These are phyloP conservation scores for Pythium brachiatum DNA, from an alignment of 352 stramenopile genomes.

Conservation along the genomic window DNA sequence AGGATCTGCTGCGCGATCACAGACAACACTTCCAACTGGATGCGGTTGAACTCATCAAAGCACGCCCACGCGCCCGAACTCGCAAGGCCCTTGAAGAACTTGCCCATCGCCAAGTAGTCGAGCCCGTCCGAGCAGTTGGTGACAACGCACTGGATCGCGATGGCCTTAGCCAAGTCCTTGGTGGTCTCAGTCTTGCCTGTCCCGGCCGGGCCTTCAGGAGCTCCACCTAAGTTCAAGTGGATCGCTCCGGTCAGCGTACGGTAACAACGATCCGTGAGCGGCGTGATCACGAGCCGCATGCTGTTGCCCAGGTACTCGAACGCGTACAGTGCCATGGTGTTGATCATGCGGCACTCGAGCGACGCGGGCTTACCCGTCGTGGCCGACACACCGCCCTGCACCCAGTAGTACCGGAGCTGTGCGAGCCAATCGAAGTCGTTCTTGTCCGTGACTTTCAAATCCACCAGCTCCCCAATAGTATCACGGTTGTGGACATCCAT, in stretches of 20 bases:
- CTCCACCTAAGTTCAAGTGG: constrained; percentile 90
- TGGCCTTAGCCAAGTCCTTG: constrained; percentile 94
- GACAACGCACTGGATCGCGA: constrained; percentile 94
- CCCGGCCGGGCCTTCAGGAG: constrained; percentile 91
- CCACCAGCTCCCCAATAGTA: constrained; percentile 89
- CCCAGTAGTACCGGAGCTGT: constrained; percentile 93
- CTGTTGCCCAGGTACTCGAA: constrained; percentile 95
- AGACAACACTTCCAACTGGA: constrained; percentile 94
- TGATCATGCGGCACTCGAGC: constrained; percentile 91
- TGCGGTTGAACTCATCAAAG: constrained; percentile 96
- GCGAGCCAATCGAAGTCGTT: constrained; percentile 93
- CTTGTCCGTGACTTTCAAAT: constrained; percentile 71
- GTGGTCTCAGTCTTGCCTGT: constrained; percentile 95
- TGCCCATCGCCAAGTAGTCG: constrained; percentile 94
- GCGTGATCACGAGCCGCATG: constrained; percentile 93
- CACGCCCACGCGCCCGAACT: constrained; percentile 92
- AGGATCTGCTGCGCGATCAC: constrained; percentile 95
- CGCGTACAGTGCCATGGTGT: constrained; percentile 88
- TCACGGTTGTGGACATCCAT: constrained; percentile 96
- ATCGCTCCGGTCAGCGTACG: constrained; percentile 94
- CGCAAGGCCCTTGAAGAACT: constrained; percentile 95
- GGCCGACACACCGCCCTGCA: constrained; percentile 75
- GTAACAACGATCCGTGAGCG: constrained; percentile 93
- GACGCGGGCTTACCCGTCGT: constrained; percentile 86
- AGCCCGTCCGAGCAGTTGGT: constrained; percentile 93